Evolutionary conservation across 306 rosid genomes (phyloP).

Genomic region (Vigna reflexopilosa): DNA sequence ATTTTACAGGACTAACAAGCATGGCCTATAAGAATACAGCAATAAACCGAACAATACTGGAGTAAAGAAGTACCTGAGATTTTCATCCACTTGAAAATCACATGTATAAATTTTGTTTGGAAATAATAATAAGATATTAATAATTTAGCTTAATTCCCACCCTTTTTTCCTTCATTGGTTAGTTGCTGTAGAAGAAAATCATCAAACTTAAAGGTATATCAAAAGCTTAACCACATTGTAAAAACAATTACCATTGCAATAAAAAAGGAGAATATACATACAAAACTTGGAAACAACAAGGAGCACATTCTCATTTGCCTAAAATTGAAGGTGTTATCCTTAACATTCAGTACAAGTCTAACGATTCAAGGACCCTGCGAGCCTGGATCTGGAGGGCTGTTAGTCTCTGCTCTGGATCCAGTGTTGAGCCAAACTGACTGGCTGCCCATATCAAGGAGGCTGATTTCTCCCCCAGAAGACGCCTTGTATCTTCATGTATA

Average conservation of each 20-base stretch:
- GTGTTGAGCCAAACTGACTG: slow-evolving; percentile 90
- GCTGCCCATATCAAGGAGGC: slow-evolving; percentile 99
- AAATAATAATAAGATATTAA: no score
- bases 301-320: slow-evolving; percentile 22
- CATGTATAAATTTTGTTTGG: no score
- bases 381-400: slow-evolving; percentile 93
- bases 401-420: slow-evolving; percentile 86
- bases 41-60: slow-evolving; percentile 19
- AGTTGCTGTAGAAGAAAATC: no score
- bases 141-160: no score
- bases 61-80: not conserved
- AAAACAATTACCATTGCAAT: slow-evolving; percentile 1
- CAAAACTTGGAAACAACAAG: not conserved
- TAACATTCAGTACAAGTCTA: slow-evolving; percentile 68
- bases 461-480: slow-evolving; percentile 89
- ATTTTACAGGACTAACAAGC: slow-evolving; percentile 18
- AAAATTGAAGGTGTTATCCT: slow-evolving; percentile 10
- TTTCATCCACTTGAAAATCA: no score
- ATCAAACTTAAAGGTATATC: not conserved
- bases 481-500: slow-evolving; percentile 83
- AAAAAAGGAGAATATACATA: slow-evolving; percentile 19
- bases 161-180: no score
- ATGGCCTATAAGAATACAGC: not conserved
- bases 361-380: slow-evolving; percentile 85
- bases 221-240: slow-evolving; percentile 1